Evolutionary conservation across 352 stramenopile species (phyloP).

Genomic region (Blastocystis sp.): DNA sequence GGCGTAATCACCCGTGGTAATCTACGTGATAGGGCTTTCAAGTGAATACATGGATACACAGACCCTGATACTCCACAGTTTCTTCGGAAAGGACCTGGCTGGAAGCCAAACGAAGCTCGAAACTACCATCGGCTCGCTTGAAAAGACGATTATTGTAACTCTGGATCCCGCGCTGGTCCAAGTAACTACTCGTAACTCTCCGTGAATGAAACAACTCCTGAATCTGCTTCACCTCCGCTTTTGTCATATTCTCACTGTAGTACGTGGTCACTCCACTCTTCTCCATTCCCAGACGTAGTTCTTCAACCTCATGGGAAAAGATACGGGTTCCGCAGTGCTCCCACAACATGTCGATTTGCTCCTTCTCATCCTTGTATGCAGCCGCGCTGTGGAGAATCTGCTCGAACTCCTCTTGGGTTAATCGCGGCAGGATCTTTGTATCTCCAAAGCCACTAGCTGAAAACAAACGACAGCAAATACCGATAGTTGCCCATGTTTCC

Average conservation of each 20-base stretch:
- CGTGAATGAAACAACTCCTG: neutral
- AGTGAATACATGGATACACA: constrained; percentile 4
- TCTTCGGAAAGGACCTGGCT: neutral
- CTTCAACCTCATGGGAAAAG: constrained; percentile 38
- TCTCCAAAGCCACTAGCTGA: constrained; percentile 51
- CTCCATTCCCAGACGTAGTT: constrained; percentile 44
- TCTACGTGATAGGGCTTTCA: neutral
- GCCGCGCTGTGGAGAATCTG: neutral
- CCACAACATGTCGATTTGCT: constrained; percentile 17
- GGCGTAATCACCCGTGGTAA: constrained; percentile 49
- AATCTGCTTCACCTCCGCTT: constrained; percentile 38
- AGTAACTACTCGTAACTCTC: neutral
- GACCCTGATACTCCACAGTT: neutral
- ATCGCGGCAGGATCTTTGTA: constrained; percentile 52
- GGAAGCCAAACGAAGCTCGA: constrained; percentile 57
- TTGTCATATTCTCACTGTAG: constrained; percentile 54
- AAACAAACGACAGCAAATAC: neutral
- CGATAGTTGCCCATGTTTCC: constrained; percentile 58
- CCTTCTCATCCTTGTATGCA: neutral
- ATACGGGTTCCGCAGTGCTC: neutral
- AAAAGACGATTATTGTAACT: constrained; percentile 60
- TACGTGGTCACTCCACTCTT: constrained; percentile 37
- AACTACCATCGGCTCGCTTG: constrained; percentile 54
- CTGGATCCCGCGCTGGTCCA: constrained; percentile 32
- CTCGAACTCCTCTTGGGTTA: constrained; percentile 5